A percentile compares a stretch with the other conserved stretches of the same genome.
Conservation (phyloP, 495 filamentous ascomycete species). For the Melanomma pulvis-pyrius region DNA sequence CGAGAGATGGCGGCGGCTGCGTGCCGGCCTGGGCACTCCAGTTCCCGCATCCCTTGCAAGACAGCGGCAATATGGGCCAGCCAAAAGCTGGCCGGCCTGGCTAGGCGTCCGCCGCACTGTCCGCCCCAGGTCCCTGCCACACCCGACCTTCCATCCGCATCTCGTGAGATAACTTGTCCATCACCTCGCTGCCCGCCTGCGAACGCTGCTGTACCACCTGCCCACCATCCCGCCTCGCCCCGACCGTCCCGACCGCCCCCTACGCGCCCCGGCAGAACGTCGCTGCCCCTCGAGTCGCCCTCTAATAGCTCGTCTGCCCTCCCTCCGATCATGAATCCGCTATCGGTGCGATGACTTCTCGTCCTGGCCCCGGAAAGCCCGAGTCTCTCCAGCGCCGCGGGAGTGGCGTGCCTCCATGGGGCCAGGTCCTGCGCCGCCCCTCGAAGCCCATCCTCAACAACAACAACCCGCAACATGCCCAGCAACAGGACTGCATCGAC, state of each 20-base stretch:
- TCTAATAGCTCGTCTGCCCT: slow-evolving; percentile 10
- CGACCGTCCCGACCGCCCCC: background rate
- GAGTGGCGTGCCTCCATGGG: slow-evolving; percentile 23
- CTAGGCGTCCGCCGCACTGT: background rate
- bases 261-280: too few species aligned
- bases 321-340: slow-evolving; percentile 38
- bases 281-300: background rate
- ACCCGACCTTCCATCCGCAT: too few species aligned
- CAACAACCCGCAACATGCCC: slow-evolving; percentile 23
- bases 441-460: slow-evolving; percentile 15
- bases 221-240: background rate
- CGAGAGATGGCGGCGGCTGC: too few species aligned
- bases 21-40: too few species aligned
- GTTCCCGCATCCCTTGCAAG: too few species aligned
- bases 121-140: too few species aligned
- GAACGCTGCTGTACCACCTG: too few species aligned
- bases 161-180: too few species aligned
- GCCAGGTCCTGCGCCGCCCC: slow-evolving; percentile 16
- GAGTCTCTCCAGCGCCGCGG: slow-evolving; percentile 37
- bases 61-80: background rate
- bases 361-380: slow-evolving; percentile 40
- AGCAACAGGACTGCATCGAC: slow-evolving; percentile 27
- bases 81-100: too few species aligned
- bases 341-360: slow-evolving; percentile 42
- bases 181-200: too few species aligned